Evolutionary conservation across 352 stramenopile species (phyloP).

Genomic region (Phytophthora crassamura): DNA sequence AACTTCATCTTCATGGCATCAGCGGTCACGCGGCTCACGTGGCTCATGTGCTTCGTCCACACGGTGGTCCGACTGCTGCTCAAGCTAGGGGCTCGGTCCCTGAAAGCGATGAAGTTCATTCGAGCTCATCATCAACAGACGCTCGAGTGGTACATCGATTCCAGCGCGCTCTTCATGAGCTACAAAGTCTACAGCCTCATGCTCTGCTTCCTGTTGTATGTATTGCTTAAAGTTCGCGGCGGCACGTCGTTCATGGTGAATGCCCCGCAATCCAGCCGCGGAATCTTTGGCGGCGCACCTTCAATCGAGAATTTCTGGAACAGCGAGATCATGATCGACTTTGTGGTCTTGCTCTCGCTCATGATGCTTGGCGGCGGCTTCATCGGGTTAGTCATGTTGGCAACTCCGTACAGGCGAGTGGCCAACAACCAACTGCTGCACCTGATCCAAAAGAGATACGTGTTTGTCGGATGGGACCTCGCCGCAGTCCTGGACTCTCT

Average conservation of each 20-base stretch:
- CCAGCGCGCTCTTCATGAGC: constrained; percentile 51
- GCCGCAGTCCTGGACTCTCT: constrained; percentile 42
- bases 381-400: constrained; percentile 38
- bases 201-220: constrained; percentile 49
- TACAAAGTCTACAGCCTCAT: constrained; percentile 72
- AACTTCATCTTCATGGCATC: constrained; percentile 68
- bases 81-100: constrained; percentile 37
- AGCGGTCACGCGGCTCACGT: constrained; percentile 58
- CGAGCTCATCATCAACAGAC: constrained; percentile 28
- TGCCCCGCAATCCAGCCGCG: constrained; percentile 30
- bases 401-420: constrained; percentile 45
- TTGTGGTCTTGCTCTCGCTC: constrained; percentile 45
- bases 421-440: constrained; percentile 57
- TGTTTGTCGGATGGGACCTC: constrained; percentile 59
- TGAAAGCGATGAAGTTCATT: constrained; percentile 49
- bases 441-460: constrained; percentile 56
- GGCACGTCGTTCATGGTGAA: constrained; percentile 56
- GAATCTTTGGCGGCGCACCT: constrained; percentile 48
- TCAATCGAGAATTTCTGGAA: constrained; percentile 53
- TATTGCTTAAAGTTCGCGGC: constrained; percentile 45
- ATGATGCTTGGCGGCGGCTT: constrained; percentile 37
- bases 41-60: constrained; percentile 65
- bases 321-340: constrained; percentile 65
- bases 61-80: constrained; percentile 34
- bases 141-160: constrained; percentile 63